These are phyloP conservation scores for Pythium oligandrum DNA, from an alignment of 352 stramenopile species.

Conservation along the genomic window DNA sequence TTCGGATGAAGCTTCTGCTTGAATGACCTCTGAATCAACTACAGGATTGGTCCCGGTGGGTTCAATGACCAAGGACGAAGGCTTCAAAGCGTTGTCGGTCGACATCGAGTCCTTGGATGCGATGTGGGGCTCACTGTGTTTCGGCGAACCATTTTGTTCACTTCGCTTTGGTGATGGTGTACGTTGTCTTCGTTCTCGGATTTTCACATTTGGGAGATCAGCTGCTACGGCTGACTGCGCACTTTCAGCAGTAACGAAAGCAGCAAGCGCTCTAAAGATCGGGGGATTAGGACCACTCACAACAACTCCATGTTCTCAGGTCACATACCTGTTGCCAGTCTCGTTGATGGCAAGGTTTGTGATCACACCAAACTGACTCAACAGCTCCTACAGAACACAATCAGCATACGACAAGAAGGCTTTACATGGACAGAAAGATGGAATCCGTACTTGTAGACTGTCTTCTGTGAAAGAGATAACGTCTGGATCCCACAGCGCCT, in stretches of 20 bases:
- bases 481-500: slow-evolving; percentile 31
- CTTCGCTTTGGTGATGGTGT: neutral
- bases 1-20: no score
- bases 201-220: slow-evolving; percentile 13
- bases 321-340: slow-evolving; percentile 10
- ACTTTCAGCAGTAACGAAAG: slow-evolving; percentile 16
- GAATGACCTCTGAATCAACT: no score
- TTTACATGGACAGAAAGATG: no score
- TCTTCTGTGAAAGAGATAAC: slow-evolving; percentile 14
- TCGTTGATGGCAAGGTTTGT: slow-evolving; percentile 13
- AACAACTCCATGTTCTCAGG: neutral
- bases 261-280: slow-evolving; percentile 25
- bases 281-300: no score
- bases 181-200: slow-evolving; percentile 24
- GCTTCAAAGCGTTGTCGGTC: no score
- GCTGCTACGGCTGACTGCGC: slow-evolving; percentile 19
- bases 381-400: slow-evolving; percentile 1
- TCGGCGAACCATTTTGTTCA: no score
- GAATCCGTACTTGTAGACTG: slow-evolving; percentile 19
- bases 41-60: no score
- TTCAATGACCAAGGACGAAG: no score
- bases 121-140: no score
- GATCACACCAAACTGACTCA: slow-evolving; percentile 8
- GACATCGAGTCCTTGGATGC: no score
- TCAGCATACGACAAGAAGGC: neutral